Percentiles rank a stretch among this genome's conserved stretches.
Evolutionary conservation across 108 stramenopile species (phyloP).

Genomic region (Discostella stelligeroides): DNA sequence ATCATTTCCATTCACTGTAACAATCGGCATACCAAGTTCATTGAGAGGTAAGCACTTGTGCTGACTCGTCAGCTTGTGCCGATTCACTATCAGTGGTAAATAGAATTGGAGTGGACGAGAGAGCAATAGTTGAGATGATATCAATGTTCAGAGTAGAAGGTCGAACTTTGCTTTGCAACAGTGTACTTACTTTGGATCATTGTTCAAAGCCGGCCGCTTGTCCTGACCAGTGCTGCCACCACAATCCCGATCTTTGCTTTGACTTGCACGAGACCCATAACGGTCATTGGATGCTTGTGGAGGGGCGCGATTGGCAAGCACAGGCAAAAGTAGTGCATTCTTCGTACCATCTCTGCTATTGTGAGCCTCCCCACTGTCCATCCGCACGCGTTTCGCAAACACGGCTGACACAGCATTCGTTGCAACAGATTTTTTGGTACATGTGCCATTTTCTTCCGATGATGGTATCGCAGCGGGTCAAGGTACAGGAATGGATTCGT

Average conservation of each 20-base stretch:
- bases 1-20: not conserved
- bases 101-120: too few relatives aligned
- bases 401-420: conserved; percentile 16
- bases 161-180: not conserved
- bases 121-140: too few relatives aligned
- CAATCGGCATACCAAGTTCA: too few relatives aligned
- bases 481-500: not conserved
- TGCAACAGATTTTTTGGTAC: conserved; percentile 8
- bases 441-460: conserved; percentile 2
- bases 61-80: too few relatives aligned
- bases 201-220: conserved; percentile 63
- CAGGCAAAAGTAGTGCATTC: not conserved
- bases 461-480: not conserved
- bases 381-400: not conserved
- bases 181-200: conserved; percentile 68
- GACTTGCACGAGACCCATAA: not conserved
- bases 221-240: conserved; percentile 3
- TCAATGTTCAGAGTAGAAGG: not conserved
- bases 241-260: not conserved
- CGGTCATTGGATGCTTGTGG: not conserved
- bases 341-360: not conserved
- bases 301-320: conserved; percentile 4
- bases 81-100: too few relatives aligned
- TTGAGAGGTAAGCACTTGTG: too few relatives aligned
- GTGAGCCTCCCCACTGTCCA: too few relatives aligned